Evolutionary conservation across 2,329 filamentous ascomycete genomes (phyloP), one percentile per base, ranked within the genome.

Genomic region (Colletotrichum neosansevieriae): DNA sequence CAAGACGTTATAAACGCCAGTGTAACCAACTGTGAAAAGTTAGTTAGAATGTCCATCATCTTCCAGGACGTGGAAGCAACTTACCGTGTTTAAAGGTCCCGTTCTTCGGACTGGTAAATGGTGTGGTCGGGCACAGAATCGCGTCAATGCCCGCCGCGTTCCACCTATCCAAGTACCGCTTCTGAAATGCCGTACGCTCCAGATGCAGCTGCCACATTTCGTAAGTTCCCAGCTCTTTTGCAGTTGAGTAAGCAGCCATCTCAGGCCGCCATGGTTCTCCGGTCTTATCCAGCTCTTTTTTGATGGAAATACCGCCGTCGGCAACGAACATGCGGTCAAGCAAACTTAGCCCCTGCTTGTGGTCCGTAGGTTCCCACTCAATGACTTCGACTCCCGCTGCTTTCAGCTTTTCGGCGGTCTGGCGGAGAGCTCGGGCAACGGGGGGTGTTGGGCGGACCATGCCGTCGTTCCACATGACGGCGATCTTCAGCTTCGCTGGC

Each of bases 381-480:
- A 88, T 74, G 0, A 91, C 68, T 6, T 86, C 82, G 71, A 89
- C 81, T 1, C 84, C 85, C 0, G 82, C 80, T 0, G 74, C 76
- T 44, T 78, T 73, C 13, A 90, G 78, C 56, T 76, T 81, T 2
- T 79, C 76, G 0, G 56, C 61, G 6, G 80, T 81, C 0, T 86
- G 78, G 6, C 80, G 75, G 10, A 92, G 75, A 1, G 88, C 89
- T 6, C 89, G 82, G 0, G 82, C 78, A 3, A 92, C 83, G 0
- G 91, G 91, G 3, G 91, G 90, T 58, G 92, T 91, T 0, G 91
- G 91, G 6, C 78, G 82, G 4, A 91, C 89, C 57, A 89, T 82
- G 10, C 85, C 87, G 74, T 93, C 91, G 75, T 90, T 81, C 84
- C 86, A 89, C 77, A 92, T 81, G 36, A 92, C 85, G 4, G 81